Base-by-base conservation (phyloP, 2,329 filamentous ascomycete species). In the Nigrospora sphaerica region DNA sequence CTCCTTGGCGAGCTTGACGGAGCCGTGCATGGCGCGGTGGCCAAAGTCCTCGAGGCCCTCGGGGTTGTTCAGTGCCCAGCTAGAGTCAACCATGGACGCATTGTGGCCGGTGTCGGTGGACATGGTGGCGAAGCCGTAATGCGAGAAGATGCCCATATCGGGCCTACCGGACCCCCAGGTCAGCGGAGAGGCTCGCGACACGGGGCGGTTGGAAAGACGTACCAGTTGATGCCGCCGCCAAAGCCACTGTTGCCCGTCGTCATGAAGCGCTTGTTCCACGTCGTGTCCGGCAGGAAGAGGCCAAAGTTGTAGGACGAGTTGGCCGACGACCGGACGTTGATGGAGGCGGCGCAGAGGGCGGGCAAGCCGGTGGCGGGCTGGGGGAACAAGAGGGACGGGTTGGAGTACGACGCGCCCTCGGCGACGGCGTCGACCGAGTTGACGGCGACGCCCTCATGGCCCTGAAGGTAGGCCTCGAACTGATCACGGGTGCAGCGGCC, bases 1-100 rank as follows among this genome's bases (percentile, higher is more conserved):
- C 40, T 55, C 52, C 51, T 62, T 81, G 6, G 71, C 70, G 3
- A 74, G 54, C 0, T 69, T 66, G 0, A 75, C 66, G 3, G 74
- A 73, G 6, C 71, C 74, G 52, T 81, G 76, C 51, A 70, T 61
- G 9, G 69, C 65, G 13, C 68, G 59, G 50, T 62, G 62, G 3
- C 65, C 68, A 63, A 68, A 73, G 55, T 72, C 68, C 11, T 56
- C 56, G 11, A 63, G 47, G 19, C 49, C 56, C 47, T 70, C 69
- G 0, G 63, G 59, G 39, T 62, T 54, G 39, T 66, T 56, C 5
- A 67, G 49, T 1, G 62, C 69, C 71, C 72, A 74, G 14, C 56
- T 48, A 2, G 58, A 56, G 39, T 67, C 65, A 2, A 13, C 19
- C 1, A 50, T 14, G 2, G 48, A 48, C 5, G 65, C 65, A 28